phyloP scores from a whole-genome alignment of 345 rosid species.

The Populus davidiana region DNA sequence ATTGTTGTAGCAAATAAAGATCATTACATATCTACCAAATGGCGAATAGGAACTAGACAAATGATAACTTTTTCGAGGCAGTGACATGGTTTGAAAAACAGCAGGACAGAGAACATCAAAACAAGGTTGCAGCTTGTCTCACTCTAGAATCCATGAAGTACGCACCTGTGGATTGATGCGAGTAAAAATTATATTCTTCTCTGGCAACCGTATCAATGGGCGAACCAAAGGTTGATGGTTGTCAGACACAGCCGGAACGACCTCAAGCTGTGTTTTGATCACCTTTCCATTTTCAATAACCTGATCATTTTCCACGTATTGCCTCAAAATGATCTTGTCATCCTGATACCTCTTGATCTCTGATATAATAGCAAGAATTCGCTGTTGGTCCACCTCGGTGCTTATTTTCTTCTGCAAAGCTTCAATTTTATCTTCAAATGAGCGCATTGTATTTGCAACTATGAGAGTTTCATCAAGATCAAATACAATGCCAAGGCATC shows the following conservation, averaged over 20 bases:
- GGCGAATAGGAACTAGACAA: not conserved
- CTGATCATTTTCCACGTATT: constrained; percentile 86
- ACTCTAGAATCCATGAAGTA: constrained; percentile 11
- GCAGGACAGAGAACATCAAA: not conserved
- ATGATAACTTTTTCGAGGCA: not conserved
- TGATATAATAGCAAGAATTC: constrained; percentile 63
- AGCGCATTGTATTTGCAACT: constrained; percentile 95
- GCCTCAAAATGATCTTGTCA: constrained; percentile 85
- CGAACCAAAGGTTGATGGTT: constrained; percentile 73
- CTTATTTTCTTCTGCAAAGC: constrained; percentile 69
- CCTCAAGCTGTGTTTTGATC: constrained; percentile 67
- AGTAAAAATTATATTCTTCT: constrained; percentile 85
- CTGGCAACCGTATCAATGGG: constrained; percentile 80
- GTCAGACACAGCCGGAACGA: constrained; percentile 78
- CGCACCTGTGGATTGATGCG: constrained; percentile 94
- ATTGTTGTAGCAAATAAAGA: not conserved
- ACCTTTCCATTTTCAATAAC: constrained; percentile 90
- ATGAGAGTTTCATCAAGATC: constrained; percentile 96
- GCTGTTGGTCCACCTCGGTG: constrained; percentile 71
- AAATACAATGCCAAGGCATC: constrained; percentile 97
- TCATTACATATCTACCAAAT: not conserved
- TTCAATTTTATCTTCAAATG: constrained; percentile 91
- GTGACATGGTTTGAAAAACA: not conserved
- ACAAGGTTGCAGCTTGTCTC: not conserved
- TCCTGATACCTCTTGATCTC: constrained; percentile 92